Percentiles rank a stretch among this genome's conserved stretches.
Conservation (phyloP, 176 grass and related monocot species). For the Avena eriantha region DNA sequence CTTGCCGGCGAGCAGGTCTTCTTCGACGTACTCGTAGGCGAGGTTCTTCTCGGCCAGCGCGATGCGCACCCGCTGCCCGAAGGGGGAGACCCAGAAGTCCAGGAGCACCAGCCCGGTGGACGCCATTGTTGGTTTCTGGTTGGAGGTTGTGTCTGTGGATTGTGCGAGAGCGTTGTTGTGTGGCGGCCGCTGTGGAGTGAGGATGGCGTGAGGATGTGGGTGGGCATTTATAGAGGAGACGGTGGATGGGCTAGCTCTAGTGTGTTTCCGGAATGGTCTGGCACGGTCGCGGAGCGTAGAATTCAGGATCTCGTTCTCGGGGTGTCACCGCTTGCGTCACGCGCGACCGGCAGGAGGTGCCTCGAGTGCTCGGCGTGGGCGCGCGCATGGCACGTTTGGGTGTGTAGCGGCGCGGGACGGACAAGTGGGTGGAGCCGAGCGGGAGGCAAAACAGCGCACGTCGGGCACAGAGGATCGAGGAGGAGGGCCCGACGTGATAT, state of each 20-base stretch:
- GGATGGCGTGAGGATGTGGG: neutral
- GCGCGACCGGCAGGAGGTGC: too few relatives aligned
- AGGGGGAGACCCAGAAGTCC: constrained; percentile 66
- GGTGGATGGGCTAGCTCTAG: neutral
- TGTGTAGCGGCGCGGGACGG: too few relatives aligned
- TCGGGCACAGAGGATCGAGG: neutral
- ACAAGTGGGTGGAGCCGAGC: too few relatives aligned
- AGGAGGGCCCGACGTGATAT: neutral
- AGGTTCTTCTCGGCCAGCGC: constrained; percentile 63
- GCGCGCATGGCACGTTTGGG: too few relatives aligned
- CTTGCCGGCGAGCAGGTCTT: constrained; percentile 51
- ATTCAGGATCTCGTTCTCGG: neutral
- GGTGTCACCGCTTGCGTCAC: neutral
- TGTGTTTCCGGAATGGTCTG: neutral
- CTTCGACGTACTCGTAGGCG: constrained; percentile 50
- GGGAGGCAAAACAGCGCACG: neutral
- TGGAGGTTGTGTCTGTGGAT: neutral
- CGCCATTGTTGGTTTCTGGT: neutral
- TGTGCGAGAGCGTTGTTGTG: neutral
- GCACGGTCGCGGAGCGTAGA: neutral
- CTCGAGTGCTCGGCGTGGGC: too few relatives aligned
- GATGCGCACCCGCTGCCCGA: constrained; percentile 62
- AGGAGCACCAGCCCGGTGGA: constrained; percentile 47
- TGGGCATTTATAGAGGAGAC: neutral
- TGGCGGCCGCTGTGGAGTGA: neutral